phyloP scores from a whole-genome alignment of 345 rosid genomes.

The Ailanthus altissimus region DNA sequence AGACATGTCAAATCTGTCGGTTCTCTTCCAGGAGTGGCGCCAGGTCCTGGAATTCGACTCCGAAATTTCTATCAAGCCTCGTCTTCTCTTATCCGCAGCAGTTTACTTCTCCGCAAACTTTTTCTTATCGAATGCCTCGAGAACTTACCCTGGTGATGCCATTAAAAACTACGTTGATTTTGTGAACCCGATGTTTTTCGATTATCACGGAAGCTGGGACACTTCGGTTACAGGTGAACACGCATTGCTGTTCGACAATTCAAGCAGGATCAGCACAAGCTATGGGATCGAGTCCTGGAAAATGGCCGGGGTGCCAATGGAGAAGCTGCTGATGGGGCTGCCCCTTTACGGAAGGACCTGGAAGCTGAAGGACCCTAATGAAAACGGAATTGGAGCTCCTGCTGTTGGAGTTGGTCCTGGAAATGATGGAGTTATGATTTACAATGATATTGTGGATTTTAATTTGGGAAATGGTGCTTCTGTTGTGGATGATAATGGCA shows the following conservation, averaged over 20 bases:
- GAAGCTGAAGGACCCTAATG: constrained; percentile 27
- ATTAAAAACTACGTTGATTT: constrained; percentile 27
- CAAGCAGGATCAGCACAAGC: constrained; percentile 26
- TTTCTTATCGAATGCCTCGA: constrained; percentile 11
- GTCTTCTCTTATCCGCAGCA: constrained; percentile 36
- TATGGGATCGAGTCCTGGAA: constrained; percentile 34
- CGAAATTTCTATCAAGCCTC: constrained; percentile 14
- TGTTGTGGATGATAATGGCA: constrained; percentile 22
- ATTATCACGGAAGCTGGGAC: constrained; percentile 39
- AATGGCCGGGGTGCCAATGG: constrained; percentile 17
- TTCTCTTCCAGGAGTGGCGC: constrained; percentile 35
- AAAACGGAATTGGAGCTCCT: constrained; percentile 27
- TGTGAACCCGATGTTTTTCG: constrained; percentile 34
- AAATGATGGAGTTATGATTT: neutral
- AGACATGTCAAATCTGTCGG: constrained; percentile 30
- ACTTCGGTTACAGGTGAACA: constrained; percentile 33
- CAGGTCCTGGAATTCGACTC: constrained; percentile 21
- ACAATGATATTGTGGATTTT: constrained; percentile 21
- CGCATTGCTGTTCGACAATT: constrained; percentile 30
- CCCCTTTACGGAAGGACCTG: constrained; percentile 39
- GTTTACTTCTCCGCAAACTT: constrained; percentile 31
- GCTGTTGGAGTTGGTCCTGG: constrained; percentile 34
- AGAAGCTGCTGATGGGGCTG: constrained; percentile 34
- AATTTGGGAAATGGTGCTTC: constrained; percentile 22
- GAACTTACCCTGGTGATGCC: constrained; percentile 22